A percentile compares a stretch with the other conserved stretches of the same genome.
phyloP scores from a whole-genome alignment of 108 stramenopile species.

The Tribonema minus region DNA sequence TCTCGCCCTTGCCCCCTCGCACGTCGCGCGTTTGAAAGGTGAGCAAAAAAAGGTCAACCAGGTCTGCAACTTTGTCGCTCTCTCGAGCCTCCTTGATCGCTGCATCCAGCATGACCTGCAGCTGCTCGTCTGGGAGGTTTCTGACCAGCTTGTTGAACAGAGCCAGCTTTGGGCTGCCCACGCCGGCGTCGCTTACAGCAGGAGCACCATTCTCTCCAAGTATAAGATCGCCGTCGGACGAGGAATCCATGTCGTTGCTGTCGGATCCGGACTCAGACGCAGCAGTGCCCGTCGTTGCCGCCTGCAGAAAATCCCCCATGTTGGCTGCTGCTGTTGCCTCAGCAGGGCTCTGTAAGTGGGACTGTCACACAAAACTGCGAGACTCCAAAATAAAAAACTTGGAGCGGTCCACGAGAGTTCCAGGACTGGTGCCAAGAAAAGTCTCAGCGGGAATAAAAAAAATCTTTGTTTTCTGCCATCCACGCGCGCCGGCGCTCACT shows the following conservation, averaged over 20 bases:
- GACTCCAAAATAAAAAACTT: too few species aligned
- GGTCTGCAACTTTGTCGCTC: not conserved
- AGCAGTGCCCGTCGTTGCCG: not conserved
- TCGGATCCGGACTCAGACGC: not conserved
- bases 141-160: not conserved
- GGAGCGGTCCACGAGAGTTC: too few species aligned
- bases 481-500: too few species aligned
- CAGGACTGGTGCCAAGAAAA: too few species aligned
- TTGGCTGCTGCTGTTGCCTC: not conserved
- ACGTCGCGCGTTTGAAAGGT: not conserved
- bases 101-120: not conserved
- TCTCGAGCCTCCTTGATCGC: not conserved
- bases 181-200: not conserved
- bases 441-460: too few species aligned
- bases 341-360: not conserved
- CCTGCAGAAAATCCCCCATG: not conserved
- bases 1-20: constrained; percentile 17
- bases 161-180: not conserved
- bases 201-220: not conserved
- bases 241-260: not conserved
- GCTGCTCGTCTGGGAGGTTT: not conserved
- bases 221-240: not conserved
- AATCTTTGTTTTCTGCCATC: too few species aligned
- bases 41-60: not conserved
- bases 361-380: too few species aligned